Percentiles rank a stretch among this genome's conserved stretches.
phyloP scores from a whole-genome alignment of 805 yeast species.

The Lachancea mirantina region DNA sequence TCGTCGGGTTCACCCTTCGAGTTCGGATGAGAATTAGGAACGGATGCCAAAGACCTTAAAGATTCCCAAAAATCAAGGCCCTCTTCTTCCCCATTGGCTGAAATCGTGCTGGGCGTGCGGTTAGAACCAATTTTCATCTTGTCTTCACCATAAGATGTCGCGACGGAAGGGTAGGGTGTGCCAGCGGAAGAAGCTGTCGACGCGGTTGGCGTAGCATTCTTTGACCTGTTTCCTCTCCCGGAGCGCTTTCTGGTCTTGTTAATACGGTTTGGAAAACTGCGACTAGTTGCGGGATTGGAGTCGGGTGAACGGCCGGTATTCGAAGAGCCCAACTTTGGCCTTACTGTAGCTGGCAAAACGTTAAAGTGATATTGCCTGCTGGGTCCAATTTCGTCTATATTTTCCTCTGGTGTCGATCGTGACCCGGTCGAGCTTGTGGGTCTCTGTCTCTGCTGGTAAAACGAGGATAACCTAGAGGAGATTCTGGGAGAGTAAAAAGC shows the following conservation, averaged over 20 bases:
- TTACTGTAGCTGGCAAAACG: slow-evolving; percentile 66
- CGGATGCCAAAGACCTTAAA: slow-evolving; percentile 48
- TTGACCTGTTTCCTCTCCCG: slow-evolving; percentile 11
- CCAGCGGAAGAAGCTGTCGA: too few relatives aligned
- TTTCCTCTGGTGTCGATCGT: slow-evolving; percentile 19
- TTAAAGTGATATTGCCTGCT: slow-evolving; percentile 65
- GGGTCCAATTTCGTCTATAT: slow-evolving; percentile 41
- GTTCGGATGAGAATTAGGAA: slow-evolving; percentile 8
- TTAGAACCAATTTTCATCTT: slow-evolving; percentile 2
- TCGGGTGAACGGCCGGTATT: slow-evolving; percentile 41
- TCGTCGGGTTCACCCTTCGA: slow-evolving; percentile 11
- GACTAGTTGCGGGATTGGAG: slow-evolving; percentile 40
- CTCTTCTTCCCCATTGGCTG: slow-evolving; percentile 42
- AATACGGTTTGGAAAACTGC: too few relatives aligned
- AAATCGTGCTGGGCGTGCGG: slow-evolving; percentile 6
- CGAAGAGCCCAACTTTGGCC: slow-evolving; percentile 61
- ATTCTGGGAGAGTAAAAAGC: too few relatives aligned
- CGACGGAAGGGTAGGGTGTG: too few relatives aligned
- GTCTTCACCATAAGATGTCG: slow-evolving; percentile 2
- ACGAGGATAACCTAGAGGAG: slow-evolving; percentile 7
- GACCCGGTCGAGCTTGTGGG: slow-evolving; percentile 17
- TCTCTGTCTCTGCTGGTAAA: slow-evolving; percentile 8
- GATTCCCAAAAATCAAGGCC: slow-evolving; percentile 69
- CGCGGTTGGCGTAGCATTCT: too few relatives aligned
- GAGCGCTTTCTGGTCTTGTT: slow-evolving; percentile 12